Conservation (phyloP, 352 stramenopile genomes). For the Globisporangium cederbergense region DNA sequence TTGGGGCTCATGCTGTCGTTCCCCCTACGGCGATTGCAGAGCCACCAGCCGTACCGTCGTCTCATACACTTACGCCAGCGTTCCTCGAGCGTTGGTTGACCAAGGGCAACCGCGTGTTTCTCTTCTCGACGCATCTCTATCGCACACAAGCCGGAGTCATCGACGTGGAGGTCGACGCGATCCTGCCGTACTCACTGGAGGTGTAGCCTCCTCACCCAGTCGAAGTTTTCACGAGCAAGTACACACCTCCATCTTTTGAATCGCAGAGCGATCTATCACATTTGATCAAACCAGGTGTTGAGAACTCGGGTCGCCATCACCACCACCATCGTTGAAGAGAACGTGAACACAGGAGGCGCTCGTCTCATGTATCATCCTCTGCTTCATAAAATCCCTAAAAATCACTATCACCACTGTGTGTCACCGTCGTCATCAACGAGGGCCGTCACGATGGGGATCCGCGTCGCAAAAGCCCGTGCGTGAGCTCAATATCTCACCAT, state of each 20-base stretch:
- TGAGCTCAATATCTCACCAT: not conserved
- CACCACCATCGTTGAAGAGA: not conserved
- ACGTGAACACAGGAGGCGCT: not conserved
- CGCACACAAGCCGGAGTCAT: conserved; percentile 6
- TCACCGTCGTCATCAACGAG: not conserved
- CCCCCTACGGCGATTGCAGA: too few species aligned
- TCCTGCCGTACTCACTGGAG: conserved; percentile 9
- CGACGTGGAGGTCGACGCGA: conserved; percentile 18
- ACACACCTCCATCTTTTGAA: not conserved
- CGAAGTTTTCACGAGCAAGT: not conserved
- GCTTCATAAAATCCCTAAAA: conserved; percentile 9
- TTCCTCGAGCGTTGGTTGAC: conserved; percentile 14
- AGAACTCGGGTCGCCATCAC: not conserved
- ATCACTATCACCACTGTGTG: not conserved
- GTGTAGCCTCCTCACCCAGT: not conserved
- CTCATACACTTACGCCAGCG: conserved; percentile 1
- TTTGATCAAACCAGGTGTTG: conserved; percentile 6
- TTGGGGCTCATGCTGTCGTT: not conserved
- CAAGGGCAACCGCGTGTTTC: conserved; percentile 11
- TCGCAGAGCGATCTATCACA: conserved; percentile 4
- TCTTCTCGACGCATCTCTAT: conserved; percentile 21
- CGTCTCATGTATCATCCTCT: conserved; percentile 6
- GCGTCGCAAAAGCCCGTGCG: not conserved
- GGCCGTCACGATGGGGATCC: not conserved
- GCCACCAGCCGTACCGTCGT: not conserved